Evolutionary conservation across 225 moss, liverwort and hornwort species (phyloP).

Genomic region (Pseudisothecium myosuroides): DNA sequence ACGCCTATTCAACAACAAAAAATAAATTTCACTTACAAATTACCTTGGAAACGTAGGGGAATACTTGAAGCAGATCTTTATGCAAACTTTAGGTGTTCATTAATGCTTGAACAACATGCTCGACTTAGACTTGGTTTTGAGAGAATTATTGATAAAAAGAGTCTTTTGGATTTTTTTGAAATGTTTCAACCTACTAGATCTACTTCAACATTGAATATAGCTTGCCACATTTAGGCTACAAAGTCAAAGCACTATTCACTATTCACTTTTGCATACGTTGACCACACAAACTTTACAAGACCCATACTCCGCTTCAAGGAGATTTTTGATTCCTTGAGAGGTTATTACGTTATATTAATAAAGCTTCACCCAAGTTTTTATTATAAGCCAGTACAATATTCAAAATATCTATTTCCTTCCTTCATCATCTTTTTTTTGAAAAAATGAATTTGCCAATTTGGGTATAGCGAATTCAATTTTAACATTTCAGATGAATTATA

Average conservation of each 20-base stretch:
- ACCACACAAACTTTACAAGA: neutral
- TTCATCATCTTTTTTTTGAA: neutral
- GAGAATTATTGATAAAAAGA: neutral
- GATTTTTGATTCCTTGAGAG: neutral
- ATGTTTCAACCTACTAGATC: rapidly evolving
- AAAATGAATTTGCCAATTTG: too few relatives aligned
- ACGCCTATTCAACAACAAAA: rapidly evolving
- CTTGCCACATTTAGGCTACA: rapidly evolving
- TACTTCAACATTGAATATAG: neutral
- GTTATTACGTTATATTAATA: neutral
- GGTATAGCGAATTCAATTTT: neutral
- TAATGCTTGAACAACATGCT: neutral
- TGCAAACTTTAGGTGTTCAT: rapidly evolving
- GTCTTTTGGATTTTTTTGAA: rapidly evolving
- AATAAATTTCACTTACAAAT: neutral
- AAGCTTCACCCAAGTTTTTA: too few relatives aligned
- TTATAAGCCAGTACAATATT: neutral
- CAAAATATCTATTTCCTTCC: too few relatives aligned
- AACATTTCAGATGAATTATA: neutral
- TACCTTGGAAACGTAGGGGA: rapidly evolving
- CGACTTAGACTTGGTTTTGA: neutral
- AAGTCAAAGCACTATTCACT: neutral
- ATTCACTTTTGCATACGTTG: rapidly evolving
- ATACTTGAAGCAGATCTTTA: neutral
- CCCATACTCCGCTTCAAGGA: rapidly evolving